Conservation (phyloP, 495 filamentous ascomycete genomes). For the Penicillium mononematosum region DNA sequence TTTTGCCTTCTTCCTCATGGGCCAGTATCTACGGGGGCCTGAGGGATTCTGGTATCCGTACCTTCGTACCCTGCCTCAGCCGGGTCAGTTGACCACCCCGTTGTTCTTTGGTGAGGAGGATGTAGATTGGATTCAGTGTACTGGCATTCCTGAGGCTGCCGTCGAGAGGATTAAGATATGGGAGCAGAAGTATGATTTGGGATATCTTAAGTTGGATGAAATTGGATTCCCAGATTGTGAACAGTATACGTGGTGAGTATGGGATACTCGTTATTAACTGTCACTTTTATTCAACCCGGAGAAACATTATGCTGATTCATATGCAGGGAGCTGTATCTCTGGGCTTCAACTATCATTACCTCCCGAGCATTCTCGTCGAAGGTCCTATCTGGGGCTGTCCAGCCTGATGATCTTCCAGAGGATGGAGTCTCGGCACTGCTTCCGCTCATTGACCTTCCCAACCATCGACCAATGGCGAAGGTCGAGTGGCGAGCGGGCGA, state of each 20-base stretch:
- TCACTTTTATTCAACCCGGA: neutral
- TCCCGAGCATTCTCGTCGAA: slow-evolving; percentile 55
- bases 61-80: slow-evolving; percentile 54
- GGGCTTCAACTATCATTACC: slow-evolving; percentile 62
- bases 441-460: slow-evolving; percentile 60
- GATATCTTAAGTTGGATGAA: slow-evolving; percentile 38
- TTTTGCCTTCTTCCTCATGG: slow-evolving; percentile 55
- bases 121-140: slow-evolving; percentile 57
- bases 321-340: slow-evolving; percentile 59
- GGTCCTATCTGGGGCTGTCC: slow-evolving; percentile 42
- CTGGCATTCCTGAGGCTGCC: slow-evolving; percentile 54
- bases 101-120: slow-evolving; percentile 59
- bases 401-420: slow-evolving; percentile 32
- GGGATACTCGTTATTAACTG: neutral
- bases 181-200: slow-evolving; percentile 48
- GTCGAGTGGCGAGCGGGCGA: slow-evolving; percentile 60
- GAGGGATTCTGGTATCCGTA: slow-evolving; percentile 65
- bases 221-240: slow-evolving; percentile 32
- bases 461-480: slow-evolving; percentile 56
- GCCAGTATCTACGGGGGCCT: slow-evolving; percentile 50
- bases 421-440: slow-evolving; percentile 54
- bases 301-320: slow-evolving; percentile 15
- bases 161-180: slow-evolving; percentile 44
- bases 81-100: slow-evolving; percentile 54
- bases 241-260: slow-evolving; percentile 47